A percentile compares a stretch with the other conserved stretches of the same genome.
Conservation (phyloP, 306 rosid species). For the Arachis stenosperma region DNA sequence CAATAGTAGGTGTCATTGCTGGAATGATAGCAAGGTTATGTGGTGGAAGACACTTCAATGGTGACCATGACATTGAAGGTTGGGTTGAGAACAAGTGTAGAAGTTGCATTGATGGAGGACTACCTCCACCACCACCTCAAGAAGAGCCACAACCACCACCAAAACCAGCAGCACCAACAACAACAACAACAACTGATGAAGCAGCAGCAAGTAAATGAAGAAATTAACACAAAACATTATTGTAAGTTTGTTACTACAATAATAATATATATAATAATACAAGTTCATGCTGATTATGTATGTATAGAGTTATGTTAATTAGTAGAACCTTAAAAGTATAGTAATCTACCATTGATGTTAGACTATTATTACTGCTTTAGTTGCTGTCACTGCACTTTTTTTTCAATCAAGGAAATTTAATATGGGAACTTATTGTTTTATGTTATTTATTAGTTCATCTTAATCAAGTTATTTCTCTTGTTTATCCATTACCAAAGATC, state of each 20-base stretch:
- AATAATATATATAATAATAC: too few relatives aligned
- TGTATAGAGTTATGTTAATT: too few relatives aligned
- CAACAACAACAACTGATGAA: conserved; percentile 37
- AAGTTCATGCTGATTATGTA: too few relatives aligned
- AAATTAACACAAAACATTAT: conserved; percentile 30
- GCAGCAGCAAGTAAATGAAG: conserved; percentile 50
- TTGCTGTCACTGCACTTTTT: conserved; percentile 27
- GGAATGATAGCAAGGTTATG: conserved; percentile 78
- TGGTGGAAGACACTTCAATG: conserved; percentile 76
- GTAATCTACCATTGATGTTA: too few relatives aligned
- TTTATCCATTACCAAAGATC: too few relatives aligned
- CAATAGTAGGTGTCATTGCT: conserved; percentile 69
- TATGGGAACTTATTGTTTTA: not conserved
- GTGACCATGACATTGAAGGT: conserved; percentile 83
- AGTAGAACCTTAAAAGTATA: too few relatives aligned
- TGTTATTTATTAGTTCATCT: not conserved
- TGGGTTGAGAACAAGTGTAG: conserved; percentile 82
- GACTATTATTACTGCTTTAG: not conserved
- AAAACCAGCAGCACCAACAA: too few relatives aligned
- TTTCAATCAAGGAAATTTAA: not conserved
- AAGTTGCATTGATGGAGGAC: conserved; percentile 80
- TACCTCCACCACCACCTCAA: conserved; percentile 44
- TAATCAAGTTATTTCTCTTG: not conserved
- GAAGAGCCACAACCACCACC: conserved; percentile 51
- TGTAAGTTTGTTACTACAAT: not conserved